Evolutionary conservation across 371 early-diverging fungal genomes (phyloP).

Genomic region (Dinochytrium kinnereticum): DNA sequence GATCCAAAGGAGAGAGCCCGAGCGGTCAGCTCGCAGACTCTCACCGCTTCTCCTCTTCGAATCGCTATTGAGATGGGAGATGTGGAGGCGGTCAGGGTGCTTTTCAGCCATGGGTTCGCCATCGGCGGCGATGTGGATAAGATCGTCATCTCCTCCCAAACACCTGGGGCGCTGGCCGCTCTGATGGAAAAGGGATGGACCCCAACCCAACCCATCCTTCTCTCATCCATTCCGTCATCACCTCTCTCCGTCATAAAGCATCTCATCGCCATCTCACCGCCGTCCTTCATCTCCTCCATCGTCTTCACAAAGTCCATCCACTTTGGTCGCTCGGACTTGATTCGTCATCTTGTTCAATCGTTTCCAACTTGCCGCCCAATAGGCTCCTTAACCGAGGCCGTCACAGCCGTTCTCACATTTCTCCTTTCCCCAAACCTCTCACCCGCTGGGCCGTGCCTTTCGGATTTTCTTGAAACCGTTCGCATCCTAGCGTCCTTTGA

Average conservation of each 20-base stretch:
- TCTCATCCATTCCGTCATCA: background rate
- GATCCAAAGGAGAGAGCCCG: background rate
- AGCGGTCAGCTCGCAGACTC: background rate
- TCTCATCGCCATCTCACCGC: background rate
- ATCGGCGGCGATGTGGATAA: background rate
- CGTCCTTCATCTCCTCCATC: no score
- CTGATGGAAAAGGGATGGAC: background rate
- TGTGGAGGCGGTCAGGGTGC: background rate
- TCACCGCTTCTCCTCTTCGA: background rate
- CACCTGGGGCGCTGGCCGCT: background rate
- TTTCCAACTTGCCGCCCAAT: background rate
- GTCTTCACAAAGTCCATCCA: background rate
- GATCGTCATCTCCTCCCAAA: background rate
- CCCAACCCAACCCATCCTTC: background rate
- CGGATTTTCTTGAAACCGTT: background rate
- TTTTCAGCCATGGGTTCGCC: background rate
- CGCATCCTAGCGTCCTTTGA: background rate
- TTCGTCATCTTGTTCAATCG: background rate
- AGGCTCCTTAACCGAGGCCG: background rate
- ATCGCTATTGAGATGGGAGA: background rate
- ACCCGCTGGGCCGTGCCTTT: background rate
- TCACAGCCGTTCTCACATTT: background rate
- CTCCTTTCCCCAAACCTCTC: background rate
- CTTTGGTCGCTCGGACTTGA: background rate
- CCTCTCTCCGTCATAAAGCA: background rate